These are phyloP conservation scores for Juncus effusus DNA, from an alignment of 176 grass and related monocot genomes.

Conservation along the genomic window DNA sequence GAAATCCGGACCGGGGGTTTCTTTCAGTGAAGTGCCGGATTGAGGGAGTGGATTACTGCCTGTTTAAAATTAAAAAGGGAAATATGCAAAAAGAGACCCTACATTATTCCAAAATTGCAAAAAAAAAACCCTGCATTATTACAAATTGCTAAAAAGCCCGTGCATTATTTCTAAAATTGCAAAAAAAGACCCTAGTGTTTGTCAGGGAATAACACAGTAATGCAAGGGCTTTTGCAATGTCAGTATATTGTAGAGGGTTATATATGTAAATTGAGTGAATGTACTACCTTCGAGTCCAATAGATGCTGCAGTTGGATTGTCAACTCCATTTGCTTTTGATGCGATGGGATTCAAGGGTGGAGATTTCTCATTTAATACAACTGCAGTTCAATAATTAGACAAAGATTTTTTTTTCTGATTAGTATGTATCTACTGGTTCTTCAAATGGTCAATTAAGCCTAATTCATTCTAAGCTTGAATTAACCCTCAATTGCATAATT, in stretches of 20 bases:
- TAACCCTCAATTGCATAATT: too few species aligned
- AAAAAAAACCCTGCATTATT: too few species aligned
- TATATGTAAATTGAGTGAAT: neutral
- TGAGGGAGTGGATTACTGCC: neutral
- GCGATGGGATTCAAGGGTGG: neutral
- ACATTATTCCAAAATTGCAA: too few species aligned
- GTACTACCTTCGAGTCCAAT: constrained; percentile 10
- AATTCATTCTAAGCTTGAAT: too few species aligned
- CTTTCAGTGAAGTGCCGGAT: constrained; percentile 6
- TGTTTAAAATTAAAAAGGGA: neutral
- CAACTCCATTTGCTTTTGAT: neutral
- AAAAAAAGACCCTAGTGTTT: neutral
- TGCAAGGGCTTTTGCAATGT: too few species aligned
- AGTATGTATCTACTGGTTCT: too few species aligned
- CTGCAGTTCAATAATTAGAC: neutral
- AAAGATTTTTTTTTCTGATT: constrained; percentile 12
- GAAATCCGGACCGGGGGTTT: constrained; percentile 86
- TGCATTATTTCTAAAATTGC: neutral
- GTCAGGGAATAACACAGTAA: too few species aligned
- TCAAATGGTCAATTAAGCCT: too few species aligned
- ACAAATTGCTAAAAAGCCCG: too few species aligned
- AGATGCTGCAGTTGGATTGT: constrained; percentile 1
- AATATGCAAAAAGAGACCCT: too few species aligned
- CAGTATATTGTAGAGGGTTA: neutral
- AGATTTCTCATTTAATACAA: constrained; percentile 15